Evolutionary conservation across 2,329 filamentous ascomycete genomes (phyloP), one percentile per base, ranked within the genome.

Genomic region (Sarocladium oryzae): DNA sequence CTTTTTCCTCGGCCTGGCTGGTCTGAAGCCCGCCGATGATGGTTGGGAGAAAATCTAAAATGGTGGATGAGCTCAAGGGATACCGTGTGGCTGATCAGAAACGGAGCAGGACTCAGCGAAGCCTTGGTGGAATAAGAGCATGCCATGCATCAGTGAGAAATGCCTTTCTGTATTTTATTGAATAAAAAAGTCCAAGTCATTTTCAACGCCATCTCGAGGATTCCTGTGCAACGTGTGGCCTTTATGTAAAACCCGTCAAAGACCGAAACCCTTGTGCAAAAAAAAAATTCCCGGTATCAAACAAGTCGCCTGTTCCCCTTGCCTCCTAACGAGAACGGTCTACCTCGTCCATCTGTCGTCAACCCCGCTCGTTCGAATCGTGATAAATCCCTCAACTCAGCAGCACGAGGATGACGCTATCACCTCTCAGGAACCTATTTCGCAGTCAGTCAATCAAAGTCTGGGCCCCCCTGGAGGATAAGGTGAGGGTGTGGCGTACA

Each of bases 341-440:
- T 26, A 4, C 4, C 9, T 48, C 43, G 28, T 33, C 26, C 40
- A 26, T 48, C 43, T 32, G 26, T 33, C 43, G 16, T 33, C 24
- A 26, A 33, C 43, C 43, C 43, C 43, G 43, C 43, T 48, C 43
- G 43, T 4, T 48, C 21, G 10, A 43, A 21, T 16, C 20, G 18
- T 40, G n/a, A 36, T 23, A 28, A 43, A 48, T 20, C 5, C 43
- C 58, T 63, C 61, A 92, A 74, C 87, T 92, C 64, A 95, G 76
- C 60, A 95, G 74, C 54, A 95, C 89, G 59, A 95, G 74, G 62
- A 95, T 92, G 58, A 95, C 89, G 41, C 86, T 90, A 66, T 95
- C 89, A 54, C 89, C 89, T 67, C 89, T 77, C 57, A 95, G 70
- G 69, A 95, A 95, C 81, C 86, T 90, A 59, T 54, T 4, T 26